Percentiles rank a stretch among this genome's conserved stretches.
Conservation (phyloP, 371 early-diverging fungal species). For the Gilbertella persicaria region DNA sequence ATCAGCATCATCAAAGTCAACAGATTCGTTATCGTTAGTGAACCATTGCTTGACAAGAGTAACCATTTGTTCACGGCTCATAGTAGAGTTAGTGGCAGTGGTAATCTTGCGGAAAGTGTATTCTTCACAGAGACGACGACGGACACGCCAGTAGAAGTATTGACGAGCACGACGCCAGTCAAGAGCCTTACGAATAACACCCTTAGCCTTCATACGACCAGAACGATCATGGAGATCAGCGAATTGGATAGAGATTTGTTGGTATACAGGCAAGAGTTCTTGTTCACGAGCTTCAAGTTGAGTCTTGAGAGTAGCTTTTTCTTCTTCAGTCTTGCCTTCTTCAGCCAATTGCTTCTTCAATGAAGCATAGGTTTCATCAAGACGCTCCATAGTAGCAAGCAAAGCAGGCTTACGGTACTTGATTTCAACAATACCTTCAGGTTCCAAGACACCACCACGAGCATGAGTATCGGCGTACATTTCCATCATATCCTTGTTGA, state of each 20-base stretch:
- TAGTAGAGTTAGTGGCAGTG: slow-evolving; percentile 35
- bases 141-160: slow-evolving; percentile 94
- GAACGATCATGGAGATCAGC: slow-evolving; percentile 97
- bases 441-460: slow-evolving; percentile 97
- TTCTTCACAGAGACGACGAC: slow-evolving; percentile 80
- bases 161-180: slow-evolving; percentile 83
- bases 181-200: slow-evolving; percentile 79
- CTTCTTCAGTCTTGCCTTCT: slow-evolving; percentile 46
- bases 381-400: slow-evolving; percentile 88
- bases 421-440: slow-evolving; percentile 98
- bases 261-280: slow-evolving; percentile 86
- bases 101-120: slow-evolving; percentile 61
- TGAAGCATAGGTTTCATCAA: slow-evolving; percentile 76
- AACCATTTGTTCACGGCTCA: slow-evolving; percentile 53
- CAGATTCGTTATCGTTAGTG: slow-evolving; percentile 29
- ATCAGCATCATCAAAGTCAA: slow-evolving; percentile 58
- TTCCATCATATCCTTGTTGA: slow-evolving; percentile 97
- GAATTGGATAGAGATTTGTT: slow-evolving; percentile 94
- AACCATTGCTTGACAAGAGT: slow-evolving; percentile 63
- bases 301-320: slow-evolving; percentile 64
- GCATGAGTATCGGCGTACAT: slow-evolving; percentile 95
- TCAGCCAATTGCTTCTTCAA: slow-evolving; percentile 70
- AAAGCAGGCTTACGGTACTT: slow-evolving; percentile 96
- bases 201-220: slow-evolving; percentile 96
- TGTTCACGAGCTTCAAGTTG: slow-evolving; percentile 83